Evolutionary conservation across 179 eudicot genomes (phyloP).

Genomic region (Kewa caespitosa): DNA sequence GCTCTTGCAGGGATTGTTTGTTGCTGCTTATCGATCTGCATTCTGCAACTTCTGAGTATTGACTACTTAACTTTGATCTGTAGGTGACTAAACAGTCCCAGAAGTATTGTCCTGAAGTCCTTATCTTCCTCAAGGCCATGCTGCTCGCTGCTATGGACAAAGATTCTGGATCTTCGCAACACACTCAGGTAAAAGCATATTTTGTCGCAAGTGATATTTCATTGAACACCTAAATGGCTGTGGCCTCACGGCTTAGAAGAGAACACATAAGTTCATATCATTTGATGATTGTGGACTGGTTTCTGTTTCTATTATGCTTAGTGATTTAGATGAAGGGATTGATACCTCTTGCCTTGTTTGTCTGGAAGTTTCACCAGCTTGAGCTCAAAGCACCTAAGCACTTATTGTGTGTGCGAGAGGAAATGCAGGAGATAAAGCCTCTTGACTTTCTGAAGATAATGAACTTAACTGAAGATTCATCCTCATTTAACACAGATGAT

Average conservation of each 20-base stretch:
- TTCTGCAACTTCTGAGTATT: conserved; percentile 12
- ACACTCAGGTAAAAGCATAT: conserved; percentile 51
- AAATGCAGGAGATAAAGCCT: conserved; percentile 47
- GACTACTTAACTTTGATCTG: conserved; percentile 13
- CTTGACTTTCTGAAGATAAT: conserved; percentile 68
- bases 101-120: conserved; percentile 86
- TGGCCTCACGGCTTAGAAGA: background rate
- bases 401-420: conserved; percentile 47
- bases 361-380: conserved; percentile 51
- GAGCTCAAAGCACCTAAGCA: conserved; percentile 56
- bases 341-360: conserved; percentile 9
- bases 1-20: background rate
- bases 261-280: background rate
- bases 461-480: conserved; percentile 72
- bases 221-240: background rate
- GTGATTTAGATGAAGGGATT: background rate
- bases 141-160: conserved; percentile 54
- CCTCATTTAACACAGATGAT: conserved; percentile 57
- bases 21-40: background rate
- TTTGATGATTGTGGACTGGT: background rate
- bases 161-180: conserved; percentile 34
- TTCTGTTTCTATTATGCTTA: background rate
- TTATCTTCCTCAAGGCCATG: conserved; percentile 60
- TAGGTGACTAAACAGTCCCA: conserved; percentile 72
- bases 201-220: background rate